Evolutionary conservation across 2,329 filamentous ascomycete species (phyloP).

Genomic region (Colletotrichum sp.): DNA sequence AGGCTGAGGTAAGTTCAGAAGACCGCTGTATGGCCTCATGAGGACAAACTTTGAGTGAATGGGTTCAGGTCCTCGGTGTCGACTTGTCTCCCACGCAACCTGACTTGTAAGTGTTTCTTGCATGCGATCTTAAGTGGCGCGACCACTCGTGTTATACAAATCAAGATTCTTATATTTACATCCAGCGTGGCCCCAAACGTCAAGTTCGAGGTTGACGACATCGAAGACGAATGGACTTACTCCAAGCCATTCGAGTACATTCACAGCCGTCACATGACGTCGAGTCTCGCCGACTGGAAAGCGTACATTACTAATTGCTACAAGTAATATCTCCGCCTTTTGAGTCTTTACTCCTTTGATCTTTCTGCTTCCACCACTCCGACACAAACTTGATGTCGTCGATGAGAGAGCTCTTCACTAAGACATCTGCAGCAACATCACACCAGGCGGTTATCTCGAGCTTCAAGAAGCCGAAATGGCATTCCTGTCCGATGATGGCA

Average conservation of each 20-base stretch:
- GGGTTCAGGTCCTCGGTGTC: neutral
- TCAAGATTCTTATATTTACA: neutral
- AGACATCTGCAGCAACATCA: slow-evolving; percentile 32
- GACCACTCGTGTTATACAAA: neutral
- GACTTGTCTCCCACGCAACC: neutral
- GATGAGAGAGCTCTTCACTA: neutral
- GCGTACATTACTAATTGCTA: neutral
- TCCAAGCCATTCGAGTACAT: slow-evolving; percentile 59
- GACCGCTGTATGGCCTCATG: slow-evolving; percentile 32
- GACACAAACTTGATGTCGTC: neutral
- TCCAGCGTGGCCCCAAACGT: slow-evolving; percentile 55
- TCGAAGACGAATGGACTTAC: slow-evolving; percentile 55
- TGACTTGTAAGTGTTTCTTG: neutral
- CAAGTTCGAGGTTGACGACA: slow-evolving; percentile 59
- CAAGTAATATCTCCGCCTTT: neutral
- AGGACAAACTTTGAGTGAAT: neutral
- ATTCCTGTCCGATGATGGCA: slow-evolving; percentile 49
- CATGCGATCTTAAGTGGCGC: neutral
- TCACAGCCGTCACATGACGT: slow-evolving; percentile 43
- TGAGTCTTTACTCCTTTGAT: rapidly evolving
- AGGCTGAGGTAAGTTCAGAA: slow-evolving; percentile 27
- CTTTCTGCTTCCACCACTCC: neutral
- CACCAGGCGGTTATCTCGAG: slow-evolving; percentile 59
- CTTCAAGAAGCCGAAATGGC: slow-evolving; percentile 50
- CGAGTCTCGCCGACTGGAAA: neutral